Conservation (phyloP, 129 eudicot species). For the Centrapalus pauciflorus region DNA sequence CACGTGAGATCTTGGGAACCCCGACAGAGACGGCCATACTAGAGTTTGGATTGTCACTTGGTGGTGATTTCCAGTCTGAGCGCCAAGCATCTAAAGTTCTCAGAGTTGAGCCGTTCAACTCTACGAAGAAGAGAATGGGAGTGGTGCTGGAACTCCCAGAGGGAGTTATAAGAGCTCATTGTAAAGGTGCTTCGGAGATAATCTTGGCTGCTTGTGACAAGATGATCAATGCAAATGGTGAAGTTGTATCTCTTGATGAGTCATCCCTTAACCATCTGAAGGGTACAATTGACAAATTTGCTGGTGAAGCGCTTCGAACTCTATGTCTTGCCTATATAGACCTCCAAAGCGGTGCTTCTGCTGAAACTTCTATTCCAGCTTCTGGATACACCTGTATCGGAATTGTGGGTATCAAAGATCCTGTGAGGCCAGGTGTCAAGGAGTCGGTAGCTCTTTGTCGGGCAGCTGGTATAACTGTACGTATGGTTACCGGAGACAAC, state of each 20-base stretch:
- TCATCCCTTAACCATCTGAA: conserved; percentile 41
- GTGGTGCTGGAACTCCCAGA: conserved; percentile 80
- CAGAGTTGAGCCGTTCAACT: conserved; percentile 92
- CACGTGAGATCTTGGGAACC: conserved; percentile 69
- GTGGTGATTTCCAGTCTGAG: conserved; percentile 77
- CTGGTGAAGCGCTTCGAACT: conserved; percentile 89
- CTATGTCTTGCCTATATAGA: conserved; percentile 86
- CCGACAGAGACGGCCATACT: conserved; percentile 93
- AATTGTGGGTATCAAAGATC: conserved; percentile 96
- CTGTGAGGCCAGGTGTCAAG: conserved; percentile 94
- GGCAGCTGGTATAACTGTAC: conserved; percentile 80
- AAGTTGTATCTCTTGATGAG: conserved; percentile 70
- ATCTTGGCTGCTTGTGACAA: conserved; percentile 83
- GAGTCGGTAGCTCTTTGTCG: conserved; percentile 95
- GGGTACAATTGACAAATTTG: conserved; percentile 60
- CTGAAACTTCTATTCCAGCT: conserved; percentile 58
- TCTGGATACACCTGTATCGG: conserved; percentile 85
- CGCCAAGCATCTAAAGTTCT: conserved; percentile 38
- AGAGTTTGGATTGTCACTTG: conserved; percentile 76
- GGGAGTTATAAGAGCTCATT: conserved; percentile 69
- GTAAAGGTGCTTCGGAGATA: conserved; percentile 96
- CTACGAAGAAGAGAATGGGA: conserved; percentile 96
- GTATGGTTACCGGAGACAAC: conserved; percentile 99
- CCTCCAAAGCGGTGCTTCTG: conserved; percentile 53
- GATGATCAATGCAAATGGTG: conserved; percentile 58